Evolutionary conservation across 164 flowering plant species (phyloP), one percentile per base, ranked within the genome.

Genomic region (Cinnamomum micranthum): DNA sequence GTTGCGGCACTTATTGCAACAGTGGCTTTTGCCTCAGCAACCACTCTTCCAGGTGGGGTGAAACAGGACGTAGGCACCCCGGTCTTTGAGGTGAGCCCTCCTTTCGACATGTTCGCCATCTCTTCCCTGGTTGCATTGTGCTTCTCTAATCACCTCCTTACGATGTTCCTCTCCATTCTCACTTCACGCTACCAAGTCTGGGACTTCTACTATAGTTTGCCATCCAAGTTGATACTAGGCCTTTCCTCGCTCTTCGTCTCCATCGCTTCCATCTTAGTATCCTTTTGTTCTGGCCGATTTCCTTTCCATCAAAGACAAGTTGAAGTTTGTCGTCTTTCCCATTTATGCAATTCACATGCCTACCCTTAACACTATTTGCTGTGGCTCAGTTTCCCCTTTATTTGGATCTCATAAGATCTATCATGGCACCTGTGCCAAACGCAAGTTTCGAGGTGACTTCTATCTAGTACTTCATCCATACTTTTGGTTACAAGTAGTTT

Each of bases 1-100:
- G 79, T 76, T 0, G 68, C 82, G 0, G 68, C 82, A 11, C 77
- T 80, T 28, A 73, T 80, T 4, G 77, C 79, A 6, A 71, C 81
- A 9, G 85, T 78, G n/a, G 82, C 82, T 22, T 82, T 82, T 22
- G 81, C 85, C 14, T 77, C 85, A 0, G 77, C 82, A 11, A 50
- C 81, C 62, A 70, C 82, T 2, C 72, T 82, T 2, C 81, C 82
- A 0, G 81, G 82, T 0, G 82, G 82, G 22, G 50, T 63, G 6
- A 24, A 73, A 5, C 7, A 73, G 3, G 22, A 73, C 0, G 28
- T 12, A 0, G 85, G 82, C 4, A 22, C 22, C 2, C 79, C 82
- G 2, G 51, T 33, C 12, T 77, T 82, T 9, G 73, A 65, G 52
- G 55, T 24, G 55, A 72, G 23, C 70, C 76, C 13, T 71, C 75